Evolutionary conservation across 176 grass and related monocot genomes (phyloP).

Genomic region (Puya raimondii): DNA sequence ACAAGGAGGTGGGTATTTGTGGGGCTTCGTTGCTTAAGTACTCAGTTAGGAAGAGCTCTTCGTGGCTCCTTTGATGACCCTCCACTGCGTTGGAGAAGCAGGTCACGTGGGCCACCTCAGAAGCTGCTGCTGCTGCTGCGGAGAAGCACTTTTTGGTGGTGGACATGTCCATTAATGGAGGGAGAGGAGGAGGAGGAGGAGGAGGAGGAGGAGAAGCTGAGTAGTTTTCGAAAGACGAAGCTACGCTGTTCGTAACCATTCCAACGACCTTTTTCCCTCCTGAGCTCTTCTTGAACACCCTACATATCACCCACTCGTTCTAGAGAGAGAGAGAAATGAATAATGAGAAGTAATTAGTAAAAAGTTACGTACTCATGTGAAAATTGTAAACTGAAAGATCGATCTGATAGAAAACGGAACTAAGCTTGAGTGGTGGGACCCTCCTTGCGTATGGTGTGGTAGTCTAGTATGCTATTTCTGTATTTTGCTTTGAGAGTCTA

Average conservation of each 20-base stretch:
- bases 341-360: neutral
- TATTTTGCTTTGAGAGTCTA: too few species aligned
- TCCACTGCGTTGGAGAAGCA: constrained; percentile 82
- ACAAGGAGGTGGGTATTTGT: constrained; percentile 6
- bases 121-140: neutral
- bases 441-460: too few species aligned
- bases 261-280: neutral
- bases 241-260: neutral
- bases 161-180: constrained; percentile 49
- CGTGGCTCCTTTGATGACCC: constrained; percentile 18
- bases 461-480: too few species aligned
- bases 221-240: too few species aligned
- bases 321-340: neutral
- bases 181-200: constrained; percentile 21
- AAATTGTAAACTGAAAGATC: too few species aligned
- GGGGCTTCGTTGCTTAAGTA: constrained; percentile 20
- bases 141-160: neutral
- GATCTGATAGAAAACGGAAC: too few species aligned
- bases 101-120: constrained; percentile 55
- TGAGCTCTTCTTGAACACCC: constrained; percentile 65
- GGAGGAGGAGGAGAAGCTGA: neutral
- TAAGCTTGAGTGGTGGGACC: too few species aligned
- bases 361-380: too few species aligned
- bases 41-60: neutral
- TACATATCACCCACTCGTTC: constrained; percentile 89